Percentiles rank a stretch among this genome's conserved stretches.
These are phyloP conservation scores for Nitzschia sp. DNA, from an alignment of 108 stramenopile species.

Conservation along the genomic window DNA sequence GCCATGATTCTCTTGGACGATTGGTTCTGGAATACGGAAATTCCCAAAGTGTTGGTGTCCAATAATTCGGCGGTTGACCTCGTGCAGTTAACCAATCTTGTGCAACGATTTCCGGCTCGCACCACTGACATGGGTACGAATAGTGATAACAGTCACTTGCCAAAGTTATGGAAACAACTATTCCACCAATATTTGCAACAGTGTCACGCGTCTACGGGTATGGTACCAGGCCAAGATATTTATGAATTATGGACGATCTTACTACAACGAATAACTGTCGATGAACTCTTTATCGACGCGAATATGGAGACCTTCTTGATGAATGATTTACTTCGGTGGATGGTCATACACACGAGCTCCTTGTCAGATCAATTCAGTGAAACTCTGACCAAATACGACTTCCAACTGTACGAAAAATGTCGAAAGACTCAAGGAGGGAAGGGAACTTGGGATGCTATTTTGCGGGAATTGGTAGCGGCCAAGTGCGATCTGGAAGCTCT, in stretches of 20 bases:
- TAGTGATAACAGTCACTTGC: neutral
- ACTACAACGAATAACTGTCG: slow-evolving; percentile 13
- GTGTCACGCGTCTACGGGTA: slow-evolving; percentile 12
- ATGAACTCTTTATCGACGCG: slow-evolving; percentile 20
- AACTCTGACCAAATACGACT: slow-evolving; percentile 36
- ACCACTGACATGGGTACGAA: neutral
- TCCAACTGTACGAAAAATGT: slow-evolving; percentile 30
- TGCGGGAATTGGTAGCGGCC: slow-evolving; percentile 64
- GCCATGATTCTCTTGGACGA: slow-evolving; percentile 25
- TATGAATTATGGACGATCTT: slow-evolving; percentile 40
- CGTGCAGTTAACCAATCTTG: neutral
- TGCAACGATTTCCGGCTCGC: neutral
- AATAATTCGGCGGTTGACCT: neutral
- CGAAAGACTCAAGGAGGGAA: slow-evolving; percentile 11
- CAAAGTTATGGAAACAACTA: slow-evolving; percentile 1
- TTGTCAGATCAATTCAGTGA: slow-evolving; percentile 11
- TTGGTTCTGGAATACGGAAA: slow-evolving; percentile 39
- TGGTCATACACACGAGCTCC: slow-evolving; percentile 61
- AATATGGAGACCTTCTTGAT: slow-evolving; percentile 58
- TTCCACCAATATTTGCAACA: slow-evolving; percentile 25
- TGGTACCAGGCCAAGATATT: slow-evolving; percentile 23
- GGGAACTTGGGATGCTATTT: slow-evolving; percentile 56
- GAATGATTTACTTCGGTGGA: slow-evolving; percentile 77
- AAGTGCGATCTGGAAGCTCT: slow-evolving; percentile 51
- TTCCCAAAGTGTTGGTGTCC: slow-evolving; percentile 6